A percentile compares a stretch with the other conserved stretches of the same genome.
These are phyloP conservation scores for Dictyostelium discoideum DNA, from an alignment of 78 protist species.

Conservation along the genomic window DNA sequence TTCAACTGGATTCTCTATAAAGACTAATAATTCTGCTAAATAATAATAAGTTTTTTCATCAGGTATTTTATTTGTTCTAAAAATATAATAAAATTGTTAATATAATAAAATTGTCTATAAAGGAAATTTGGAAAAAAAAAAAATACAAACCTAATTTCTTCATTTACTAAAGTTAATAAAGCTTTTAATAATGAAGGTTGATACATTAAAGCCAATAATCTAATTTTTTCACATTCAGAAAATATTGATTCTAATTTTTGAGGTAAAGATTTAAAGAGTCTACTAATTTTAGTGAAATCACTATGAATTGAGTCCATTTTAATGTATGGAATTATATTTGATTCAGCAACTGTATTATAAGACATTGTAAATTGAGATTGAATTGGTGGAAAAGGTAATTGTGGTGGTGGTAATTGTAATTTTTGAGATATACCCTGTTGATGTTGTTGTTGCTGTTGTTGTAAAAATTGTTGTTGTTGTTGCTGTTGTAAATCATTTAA, in stretches of 20 bases:
- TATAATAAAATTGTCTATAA: too few relatives aligned
- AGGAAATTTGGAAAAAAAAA: background rate
- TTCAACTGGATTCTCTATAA: conserved; percentile 13
- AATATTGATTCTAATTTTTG: conserved; percentile 17
- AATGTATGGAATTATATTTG: background rate
- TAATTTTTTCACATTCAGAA: conserved; percentile 48
- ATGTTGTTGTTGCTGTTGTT: conserved; percentile 34
- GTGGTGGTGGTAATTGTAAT: background rate
- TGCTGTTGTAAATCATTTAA: background rate
- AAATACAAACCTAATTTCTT: conserved; percentile 21
- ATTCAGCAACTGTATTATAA: background rate
- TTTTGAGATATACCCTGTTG: background rate
- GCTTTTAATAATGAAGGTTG: conserved; percentile 23
- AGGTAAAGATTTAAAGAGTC: conserved; percentile 24
- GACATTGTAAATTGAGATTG: conserved; percentile 17
- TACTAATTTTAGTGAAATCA: conserved; percentile 24
- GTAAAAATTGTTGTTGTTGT: background rate
- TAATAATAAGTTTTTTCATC: conserved; percentile 7
- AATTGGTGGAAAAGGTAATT: background rate
- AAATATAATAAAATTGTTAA: background rate
- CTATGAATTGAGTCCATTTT: conserved; percentile 21
- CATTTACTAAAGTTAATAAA: background rate
- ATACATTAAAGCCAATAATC: conserved; percentile 28
- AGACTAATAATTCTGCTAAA: background rate
- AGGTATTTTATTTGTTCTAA: background rate